Base-by-base conservation (phyloP, 202 grass and related monocot species). In the Bolboschoenoplectus hybrid region DNA sequence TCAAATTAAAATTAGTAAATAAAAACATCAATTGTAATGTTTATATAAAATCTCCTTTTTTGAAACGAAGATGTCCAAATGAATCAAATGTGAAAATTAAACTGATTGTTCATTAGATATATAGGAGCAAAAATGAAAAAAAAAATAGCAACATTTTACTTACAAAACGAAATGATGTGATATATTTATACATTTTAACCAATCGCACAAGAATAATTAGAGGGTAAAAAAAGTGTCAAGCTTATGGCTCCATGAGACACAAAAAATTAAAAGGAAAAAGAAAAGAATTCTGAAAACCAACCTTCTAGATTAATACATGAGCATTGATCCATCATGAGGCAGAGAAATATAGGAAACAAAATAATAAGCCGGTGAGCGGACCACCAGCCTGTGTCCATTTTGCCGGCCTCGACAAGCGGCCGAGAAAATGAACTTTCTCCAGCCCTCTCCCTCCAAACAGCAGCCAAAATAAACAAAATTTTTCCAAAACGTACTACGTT, bases 351-450 rank as follows among this genome's bases (percentile, higher is more conserved):
- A 14, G 51, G 43, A 83, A 83, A 52, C 19, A 65, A 52, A 60
- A 41, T 58, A 61, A 80, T 60, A 53, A 80, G 53, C 75, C 75
- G 75, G 53, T 80, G 75, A 60, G 36, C 3, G n/a, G 20, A 67
- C 81, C 81, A 83, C 81, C 81, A 83, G 58, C 46, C 7, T 14
- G n/a, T 49, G 44, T 51, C 81, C 81, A 83, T 83, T 83, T 38
- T 80, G 75, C 53, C 53, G 75, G 53, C 75, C 75, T 80, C 55
- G 63, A 83, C 76, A 52, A 83, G 60, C 81, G 81, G 81, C 57
- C 81, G 57, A 67, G 60, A 67, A 67, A 67, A 49, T 11, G 47
- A 83, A 50, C 81, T 66, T 62, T 65, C 62, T 66, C 75, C 81
- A 67, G 81, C 32, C 47, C 81, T 26, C 80, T 49, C 63, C 80